Base-by-base conservation (phyloP, 164 flowering plant genomes). In the Tetrastigma voinierianum region DNA sequence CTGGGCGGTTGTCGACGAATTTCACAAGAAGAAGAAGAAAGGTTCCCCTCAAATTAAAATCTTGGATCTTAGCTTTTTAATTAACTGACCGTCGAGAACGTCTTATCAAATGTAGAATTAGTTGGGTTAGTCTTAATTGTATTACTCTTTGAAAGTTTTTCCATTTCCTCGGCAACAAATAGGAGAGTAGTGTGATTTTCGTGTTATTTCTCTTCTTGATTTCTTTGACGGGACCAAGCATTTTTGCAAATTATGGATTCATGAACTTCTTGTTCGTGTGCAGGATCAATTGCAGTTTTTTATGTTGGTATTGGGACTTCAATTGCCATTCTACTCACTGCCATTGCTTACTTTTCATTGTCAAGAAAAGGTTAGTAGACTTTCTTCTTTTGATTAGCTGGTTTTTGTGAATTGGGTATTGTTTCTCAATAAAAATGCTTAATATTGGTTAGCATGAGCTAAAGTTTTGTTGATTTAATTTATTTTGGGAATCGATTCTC, bases 231-330 rank as follows among this genome's bases (percentile, higher is more conserved):
- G 0, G 17, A 1, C 54, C 9, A 3, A 15, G 4, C 18, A 20
- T 10, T 4, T 59, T 24, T 43, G 24, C 13, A 17, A 13, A 44
- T 25, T 25, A 51, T 51, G 9, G 16, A 52, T 44, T 44, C 57
- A 44, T 67, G 18, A 51, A 21, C 23, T 5, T 20, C 51, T n/a
- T n/a, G n/a, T 45, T 43, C 19, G 60, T 64, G 48, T 61, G 71
- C 70, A 85, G 91, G 84, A 15, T 69, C 74, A 46, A 67, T 72
- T n/a, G 58, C 59, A 10, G 46, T 76, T 77, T 56, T 77, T 49
- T 66, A 84, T 40, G 72, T 67, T 15, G 85, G 84, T 21, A 19
- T 73, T 71, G 89, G 93, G 68, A 72, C 83, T 67, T 81, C 90
- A 10, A 55, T 82, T 64, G 83, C 78, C 48, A 70, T 80, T 58